Percentiles rank a stretch among this genome's conserved stretches.
Evolutionary conservation across 192 early-diverging fungal species (phyloP).

Genomic region (Entomortierella lignicola): DNA sequence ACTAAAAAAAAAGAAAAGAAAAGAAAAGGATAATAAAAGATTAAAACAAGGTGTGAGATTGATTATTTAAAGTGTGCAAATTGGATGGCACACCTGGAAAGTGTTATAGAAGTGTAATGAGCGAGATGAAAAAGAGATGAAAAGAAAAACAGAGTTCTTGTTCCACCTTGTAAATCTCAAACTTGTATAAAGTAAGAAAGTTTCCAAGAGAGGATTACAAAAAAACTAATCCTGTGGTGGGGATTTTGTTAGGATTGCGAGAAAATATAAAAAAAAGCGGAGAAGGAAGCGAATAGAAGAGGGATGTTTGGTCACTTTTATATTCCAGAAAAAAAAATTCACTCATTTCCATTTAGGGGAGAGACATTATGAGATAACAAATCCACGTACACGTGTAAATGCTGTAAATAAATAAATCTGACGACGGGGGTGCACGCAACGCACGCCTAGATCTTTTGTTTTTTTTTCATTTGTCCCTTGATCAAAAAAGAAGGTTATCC

Average conservation of each 20-base stretch:
- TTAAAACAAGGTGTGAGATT: not conserved
- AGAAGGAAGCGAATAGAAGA: not conserved
- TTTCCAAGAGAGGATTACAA: constrained; percentile 14
- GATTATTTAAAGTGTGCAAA: too few species aligned
- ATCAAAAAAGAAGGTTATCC: too few species aligned
- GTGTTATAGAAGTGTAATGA: too few species aligned
- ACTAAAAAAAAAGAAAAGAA: constrained; percentile 12
- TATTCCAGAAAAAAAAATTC: not conserved
- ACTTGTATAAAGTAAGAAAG: constrained; percentile 17
- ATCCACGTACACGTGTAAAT: too few species aligned
- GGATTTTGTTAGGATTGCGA: not conserved
- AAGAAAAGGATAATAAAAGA: not conserved
- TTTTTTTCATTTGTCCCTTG: too few species aligned
- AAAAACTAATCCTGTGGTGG: not conserved
- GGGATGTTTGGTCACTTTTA: not conserved
- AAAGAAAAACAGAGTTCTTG: not conserved
- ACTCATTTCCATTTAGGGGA: too few species aligned
- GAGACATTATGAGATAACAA: too few species aligned
- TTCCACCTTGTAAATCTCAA: constrained; percentile 8
- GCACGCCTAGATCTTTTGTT: too few species aligned
- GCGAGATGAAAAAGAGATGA: not conserved
- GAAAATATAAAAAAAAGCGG: not conserved
- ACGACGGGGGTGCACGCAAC: too few species aligned
- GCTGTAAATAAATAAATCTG: too few species aligned
- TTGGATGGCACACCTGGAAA: too few species aligned